A percentile compares a stretch with the other conserved stretches of the same genome.
These are phyloP conservation scores for Toxicodendron radicans DNA, from an alignment of 345 rosid genomes.

Conservation along the genomic window DNA sequence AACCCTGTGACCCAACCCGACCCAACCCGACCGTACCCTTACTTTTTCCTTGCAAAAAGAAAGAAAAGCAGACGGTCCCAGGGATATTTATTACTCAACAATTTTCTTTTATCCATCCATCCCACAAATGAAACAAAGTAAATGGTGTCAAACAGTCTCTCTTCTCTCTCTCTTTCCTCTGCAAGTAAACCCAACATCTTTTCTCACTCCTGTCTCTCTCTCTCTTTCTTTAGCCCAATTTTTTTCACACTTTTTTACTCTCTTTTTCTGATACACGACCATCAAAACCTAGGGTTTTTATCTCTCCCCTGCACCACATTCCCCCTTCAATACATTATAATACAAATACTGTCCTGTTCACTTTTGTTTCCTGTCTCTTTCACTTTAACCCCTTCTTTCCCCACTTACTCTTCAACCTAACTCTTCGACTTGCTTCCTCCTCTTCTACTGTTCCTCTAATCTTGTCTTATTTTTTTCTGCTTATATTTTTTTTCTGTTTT, in stretches of 20 bases:
- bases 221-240: too few species aligned
- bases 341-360: too few species aligned
- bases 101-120: neutral
- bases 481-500: too few species aligned
- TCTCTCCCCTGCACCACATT: neutral
- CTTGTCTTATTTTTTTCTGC: too few species aligned
- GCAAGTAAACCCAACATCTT: too few species aligned
- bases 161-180: neutral
- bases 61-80: neutral
- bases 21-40: too few species aligned
- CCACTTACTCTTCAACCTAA: neutral
- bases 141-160: neutral
- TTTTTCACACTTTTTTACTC: too few species aligned
- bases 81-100: neutral
- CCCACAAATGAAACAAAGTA: neutral
- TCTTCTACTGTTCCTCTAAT: too few species aligned
- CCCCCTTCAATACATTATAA: neutral
- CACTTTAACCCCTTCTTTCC: neutral
- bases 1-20: too few species aligned
- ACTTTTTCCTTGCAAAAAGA: too few species aligned
- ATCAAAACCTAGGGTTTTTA: constrained; percentile 16
- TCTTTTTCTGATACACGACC: neutral
- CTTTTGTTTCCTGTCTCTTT: neutral
- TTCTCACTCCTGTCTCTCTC: too few species aligned
- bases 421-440: too few species aligned